Base-by-base conservation (phyloP, 345 rosid species). In the Linum tenue region DNA sequence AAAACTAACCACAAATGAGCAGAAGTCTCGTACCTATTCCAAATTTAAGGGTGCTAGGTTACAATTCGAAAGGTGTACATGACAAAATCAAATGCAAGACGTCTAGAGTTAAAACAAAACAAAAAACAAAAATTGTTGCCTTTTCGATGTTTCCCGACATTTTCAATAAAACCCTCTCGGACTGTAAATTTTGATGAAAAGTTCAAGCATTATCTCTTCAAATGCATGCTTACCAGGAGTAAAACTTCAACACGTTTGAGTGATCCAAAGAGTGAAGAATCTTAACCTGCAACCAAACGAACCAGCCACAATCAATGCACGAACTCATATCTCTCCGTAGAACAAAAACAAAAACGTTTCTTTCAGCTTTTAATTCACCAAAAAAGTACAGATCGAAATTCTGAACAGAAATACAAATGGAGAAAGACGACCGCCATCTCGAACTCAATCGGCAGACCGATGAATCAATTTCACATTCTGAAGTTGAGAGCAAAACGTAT, bases 1-100 rank as follows among this genome's bases (percentile, higher is more conserved):
- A 95, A 73, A 77, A 95, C 95, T 71, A 95, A 79, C 97, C 99
- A 95, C 86, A 95, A 76, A 75, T 95, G 99, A 44, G 96, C 91
- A 48, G 97, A 84, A 57, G 99, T 91, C 81, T 94, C 99, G 56
- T 91, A 90, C 97, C 97, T 94, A 56, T 70, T 56, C 39, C 56
- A 69, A 14, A 58, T 62, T 55, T 37, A 64, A 15, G 10, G 16
- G 36, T 4, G 36, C 17, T 22, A 50, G n/a, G 37, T 48, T 64
- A n/a, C 59, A 38, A 63, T 57, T 59, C 5, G 65, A 37, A 39
- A 39, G 1, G 14, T 39, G 7, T 37, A 1, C 69, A 38, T 44
- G 1, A 59, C 3, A 65, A 22, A 69, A 14, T 17, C 15, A 5
- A 31, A 37, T 50, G 17, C 5, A 16, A 37, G 60, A 22, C 1